phyloP scores from a whole-genome alignment of 1,139 yeast species.

The Candida sanyaensis region DNA sequence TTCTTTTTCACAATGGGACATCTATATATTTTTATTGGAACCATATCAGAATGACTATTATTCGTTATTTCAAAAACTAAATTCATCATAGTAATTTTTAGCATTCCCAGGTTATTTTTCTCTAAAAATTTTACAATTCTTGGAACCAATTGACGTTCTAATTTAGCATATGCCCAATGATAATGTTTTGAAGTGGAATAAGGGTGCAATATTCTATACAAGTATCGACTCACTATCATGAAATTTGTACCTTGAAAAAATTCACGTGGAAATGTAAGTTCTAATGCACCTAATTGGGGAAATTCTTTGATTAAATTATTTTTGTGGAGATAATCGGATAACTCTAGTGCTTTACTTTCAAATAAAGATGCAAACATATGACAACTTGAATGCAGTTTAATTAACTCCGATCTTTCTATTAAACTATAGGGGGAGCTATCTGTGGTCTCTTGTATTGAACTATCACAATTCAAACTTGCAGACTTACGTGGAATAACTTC shows the following conservation, averaged over 20 bases:
- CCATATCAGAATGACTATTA: conserved; percentile 5
- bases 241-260: conserved; percentile 8
- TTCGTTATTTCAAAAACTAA: conserved; percentile 21
- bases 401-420: conserved; percentile 18
- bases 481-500: conserved; percentile 24
- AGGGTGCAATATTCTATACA: conserved; percentile 33
- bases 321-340: conserved; percentile 10
- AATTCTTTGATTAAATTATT: conserved; percentile 7
- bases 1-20: conserved; percentile 28
- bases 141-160: conserved; percentile 37
- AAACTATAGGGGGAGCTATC: conserved; percentile 14
- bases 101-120: not conserved
- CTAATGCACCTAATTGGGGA: conserved; percentile 11
- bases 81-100: conserved; percentile 22
- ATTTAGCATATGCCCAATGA: conserved; percentile 48
- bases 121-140: conserved; percentile 16
- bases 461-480: not conserved
- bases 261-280: conserved; percentile 10
- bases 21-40: conserved; percentile 18
- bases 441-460: not conserved
- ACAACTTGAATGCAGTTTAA: conserved; percentile 18
- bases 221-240: conserved; percentile 30
- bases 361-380: conserved; percentile 16
- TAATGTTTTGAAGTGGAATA: conserved; percentile 44
- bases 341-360: conserved; percentile 14